phyloP scores from a whole-genome alignment of 768 basidiomycete species.

The Naganishia onofrii region DNA sequence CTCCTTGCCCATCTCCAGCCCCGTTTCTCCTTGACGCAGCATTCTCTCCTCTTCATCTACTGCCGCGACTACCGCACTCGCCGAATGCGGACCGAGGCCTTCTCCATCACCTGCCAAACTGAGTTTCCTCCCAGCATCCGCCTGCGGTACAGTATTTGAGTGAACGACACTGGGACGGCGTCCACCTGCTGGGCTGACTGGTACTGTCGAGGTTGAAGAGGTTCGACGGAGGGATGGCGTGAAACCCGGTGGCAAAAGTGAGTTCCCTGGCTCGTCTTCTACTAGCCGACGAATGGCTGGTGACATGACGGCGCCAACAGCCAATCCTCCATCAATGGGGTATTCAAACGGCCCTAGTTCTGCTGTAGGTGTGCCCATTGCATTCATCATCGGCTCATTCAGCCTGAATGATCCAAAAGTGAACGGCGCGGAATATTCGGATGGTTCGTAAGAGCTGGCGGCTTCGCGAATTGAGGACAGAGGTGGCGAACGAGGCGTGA shows the following conservation, averaged over 20 bases:
- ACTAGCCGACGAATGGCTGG: constrained; percentile 10
- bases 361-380: constrained; percentile 42
- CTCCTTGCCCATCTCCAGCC: not conserved
- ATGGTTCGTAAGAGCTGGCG: not conserved
- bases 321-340: constrained; percentile 30
- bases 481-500: not conserved
- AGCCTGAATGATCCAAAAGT: constrained; percentile 21
- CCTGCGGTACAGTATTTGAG: constrained; percentile 22
- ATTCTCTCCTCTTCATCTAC: constrained; percentile 10
- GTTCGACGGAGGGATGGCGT: constrained; percentile 1
- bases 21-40: not conserved
- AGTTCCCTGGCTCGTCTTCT: not conserved
- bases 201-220: constrained; percentile 1
- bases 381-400: constrained; percentile 2
- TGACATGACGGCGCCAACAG: not conserved
- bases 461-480: not conserved
- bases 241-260: constrained; percentile 6
- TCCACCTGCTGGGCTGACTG: constrained; percentile 12
- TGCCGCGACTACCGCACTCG: constrained; percentile 6
- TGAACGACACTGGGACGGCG: constrained; percentile 29
- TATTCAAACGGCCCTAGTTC: constrained; percentile 49
- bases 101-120: constrained; percentile 20
- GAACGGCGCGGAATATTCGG: constrained; percentile 1
- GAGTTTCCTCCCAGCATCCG: constrained; percentile 17
- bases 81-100: constrained; percentile 17